Base-by-base conservation (phyloP, 2,329 filamentous ascomycete species). In the Septoria petroselini region DNA sequence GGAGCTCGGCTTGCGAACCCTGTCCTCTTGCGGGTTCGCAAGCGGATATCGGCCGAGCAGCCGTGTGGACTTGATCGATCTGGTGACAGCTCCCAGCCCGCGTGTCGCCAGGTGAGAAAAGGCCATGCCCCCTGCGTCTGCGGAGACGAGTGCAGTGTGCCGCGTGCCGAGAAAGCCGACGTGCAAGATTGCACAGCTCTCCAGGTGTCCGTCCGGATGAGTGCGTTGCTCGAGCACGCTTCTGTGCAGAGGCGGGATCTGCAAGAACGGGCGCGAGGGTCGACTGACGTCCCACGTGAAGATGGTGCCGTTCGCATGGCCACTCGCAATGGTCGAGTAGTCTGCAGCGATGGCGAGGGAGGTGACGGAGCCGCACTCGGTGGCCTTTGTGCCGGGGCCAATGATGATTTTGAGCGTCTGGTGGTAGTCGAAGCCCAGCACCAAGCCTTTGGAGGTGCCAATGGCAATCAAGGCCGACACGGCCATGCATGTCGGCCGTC, bases 371-470 rank as follows among this genome's bases (percentile, higher is more conserved):
- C 93, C 94, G 57, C 86, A 94, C 71, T 97, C 93, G 42, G 95
- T 81, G 62, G 93, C 91, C 77, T 93, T 95, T 1, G 91, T 95
- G 27, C 91, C 91, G 25, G 88, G 86, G 2, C 93, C 93, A 57
- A 98, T 89, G 50, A 97, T 95, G 62, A 87, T 85, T 71, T 95
- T 96, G 50, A 97, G 74, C 60, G 87, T 93, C 71, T 98, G 93
- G 68, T 94, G 89, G 69, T 96, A 97, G 73, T 98, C 94, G 73
- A 98, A 98, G 52, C 97, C 83, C 65, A 98, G 75, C 50, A 97
- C 86, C 68, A 96, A 84, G 46, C 94, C 93, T 70, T 95, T 97
- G 3, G 89, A 88, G 0, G 94, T 98, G 19, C 93, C 93, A 45
- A 98, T 72, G 11, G 91, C 88, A 61, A 98, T 94, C 7, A 84